Percentiles rank a stretch among this genome's conserved stretches.
Conservation (phyloP, 2,329 filamentous ascomycete species). For the Claviceps sp. region DNA sequence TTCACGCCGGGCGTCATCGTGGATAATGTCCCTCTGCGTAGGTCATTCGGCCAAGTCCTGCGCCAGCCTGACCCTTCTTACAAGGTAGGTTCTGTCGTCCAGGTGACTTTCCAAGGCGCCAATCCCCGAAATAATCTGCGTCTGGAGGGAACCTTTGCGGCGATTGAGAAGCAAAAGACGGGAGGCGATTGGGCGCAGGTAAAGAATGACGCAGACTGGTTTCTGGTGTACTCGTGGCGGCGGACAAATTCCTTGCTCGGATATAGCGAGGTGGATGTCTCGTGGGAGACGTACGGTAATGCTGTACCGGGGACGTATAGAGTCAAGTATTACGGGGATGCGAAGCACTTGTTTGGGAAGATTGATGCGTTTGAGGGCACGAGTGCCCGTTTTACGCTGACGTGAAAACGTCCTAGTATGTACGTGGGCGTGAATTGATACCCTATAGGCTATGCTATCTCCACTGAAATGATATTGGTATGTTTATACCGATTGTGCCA, state of each 20-base stretch:
- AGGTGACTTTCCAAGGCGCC: slow-evolving; percentile 64
- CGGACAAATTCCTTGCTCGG: slow-evolving; percentile 56
- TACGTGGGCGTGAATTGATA: too few relatives aligned
- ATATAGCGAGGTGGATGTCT: slow-evolving; percentile 63
- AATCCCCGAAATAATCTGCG: slow-evolving; percentile 83
- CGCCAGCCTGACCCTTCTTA: slow-evolving; percentile 41
- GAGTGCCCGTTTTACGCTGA: slow-evolving; percentile 11
- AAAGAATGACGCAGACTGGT: slow-evolving; percentile 70
- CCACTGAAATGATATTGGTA: too few relatives aligned
- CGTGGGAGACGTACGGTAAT: slow-evolving; percentile 51
- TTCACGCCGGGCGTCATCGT: slow-evolving; percentile 72
- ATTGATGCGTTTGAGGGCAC: slow-evolving; percentile 18
- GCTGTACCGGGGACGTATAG: slow-evolving; percentile 57
- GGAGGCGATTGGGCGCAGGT: slow-evolving; percentile 48
- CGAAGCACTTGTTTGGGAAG: slow-evolving; percentile 41
- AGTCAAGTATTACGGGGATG: slow-evolving; percentile 72
- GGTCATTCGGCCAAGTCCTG: slow-evolving; percentile 56
- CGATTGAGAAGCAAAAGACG: slow-evolving; percentile 50
- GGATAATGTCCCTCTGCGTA: slow-evolving; percentile 53
- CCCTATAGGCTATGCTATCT: too few relatives aligned
- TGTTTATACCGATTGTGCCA: too few relatives aligned
- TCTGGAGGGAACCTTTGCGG: slow-evolving; percentile 63
- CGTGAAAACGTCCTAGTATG: too few relatives aligned
- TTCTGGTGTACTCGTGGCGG: slow-evolving; percentile 67
- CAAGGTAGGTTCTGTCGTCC: slow-evolving; percentile 45